Conservation (phyloP, 2,329 filamentous ascomycete species). For the Dactylonectria macrodidyma region DNA sequence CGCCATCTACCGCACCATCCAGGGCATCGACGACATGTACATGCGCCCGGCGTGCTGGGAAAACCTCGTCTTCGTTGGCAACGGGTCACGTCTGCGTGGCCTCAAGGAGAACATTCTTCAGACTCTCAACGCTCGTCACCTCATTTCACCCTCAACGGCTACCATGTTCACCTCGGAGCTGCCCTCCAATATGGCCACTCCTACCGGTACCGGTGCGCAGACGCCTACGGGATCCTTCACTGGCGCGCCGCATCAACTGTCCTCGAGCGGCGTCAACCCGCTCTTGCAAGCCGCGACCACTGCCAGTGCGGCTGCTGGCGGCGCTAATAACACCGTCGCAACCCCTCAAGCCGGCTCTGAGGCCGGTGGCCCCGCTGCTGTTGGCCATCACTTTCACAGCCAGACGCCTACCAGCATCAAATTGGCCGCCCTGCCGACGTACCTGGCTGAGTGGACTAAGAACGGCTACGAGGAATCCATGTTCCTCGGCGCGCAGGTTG, state of each 20-base stretch:
- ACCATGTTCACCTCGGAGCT: slow-evolving; percentile 98
- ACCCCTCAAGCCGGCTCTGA: slow-evolving; percentile 60
- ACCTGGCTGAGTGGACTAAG: slow-evolving; percentile 93
- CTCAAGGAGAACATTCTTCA: slow-evolving; percentile 91
- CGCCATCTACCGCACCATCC: slow-evolving; percentile 86
- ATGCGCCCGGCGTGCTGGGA: slow-evolving; percentile 94
- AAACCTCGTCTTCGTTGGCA: slow-evolving; percentile 90
- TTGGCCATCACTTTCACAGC: slow-evolving; percentile 69
- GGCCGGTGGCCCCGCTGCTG: slow-evolving; percentile 51
- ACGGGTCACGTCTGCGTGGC: slow-evolving; percentile 80
- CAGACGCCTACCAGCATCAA: slow-evolving; percentile 90
- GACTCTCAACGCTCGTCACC: slow-evolving; percentile 84
- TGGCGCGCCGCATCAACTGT: slow-evolving; percentile 69
- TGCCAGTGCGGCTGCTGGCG: slow-evolving; percentile 69
- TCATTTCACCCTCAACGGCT: slow-evolving; percentile 91
- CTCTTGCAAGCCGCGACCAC: slow-evolving; percentile 93
- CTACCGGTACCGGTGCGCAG: slow-evolving; percentile 89
- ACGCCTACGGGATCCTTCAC: slow-evolving; percentile 80
- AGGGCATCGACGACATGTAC: slow-evolving; percentile 85
- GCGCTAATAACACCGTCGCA: slow-evolving; percentile 51
- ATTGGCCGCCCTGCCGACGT: slow-evolving; percentile 82
- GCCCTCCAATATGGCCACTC: slow-evolving; percentile 93
- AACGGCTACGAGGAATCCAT: slow-evolving; percentile 83
- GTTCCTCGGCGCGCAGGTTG: slow-evolving; percentile 91
- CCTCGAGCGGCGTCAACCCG: slow-evolving; percentile 81